Percentiles rank a stretch among this genome's conserved stretches.
Evolutionary conservation across 208 protist species (phyloP).

Genomic region (Giardia duodenalis): DNA sequence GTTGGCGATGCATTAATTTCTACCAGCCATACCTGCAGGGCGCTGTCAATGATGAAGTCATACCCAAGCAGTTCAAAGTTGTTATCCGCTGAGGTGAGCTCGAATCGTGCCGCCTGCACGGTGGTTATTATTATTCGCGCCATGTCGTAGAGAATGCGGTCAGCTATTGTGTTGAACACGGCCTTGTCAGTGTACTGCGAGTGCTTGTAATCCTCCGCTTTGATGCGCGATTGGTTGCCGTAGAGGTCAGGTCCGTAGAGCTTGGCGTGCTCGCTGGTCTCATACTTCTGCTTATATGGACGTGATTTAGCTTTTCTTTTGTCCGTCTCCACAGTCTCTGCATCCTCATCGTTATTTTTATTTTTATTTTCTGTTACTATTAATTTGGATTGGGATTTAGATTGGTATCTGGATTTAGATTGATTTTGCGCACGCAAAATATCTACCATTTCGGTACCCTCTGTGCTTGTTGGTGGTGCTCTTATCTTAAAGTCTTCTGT

Average conservation of each 20-base stretch:
- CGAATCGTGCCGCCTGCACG: not conserved
- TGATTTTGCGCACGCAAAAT: no score
- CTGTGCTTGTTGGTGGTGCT: not conserved
- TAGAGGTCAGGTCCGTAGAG: not conserved
- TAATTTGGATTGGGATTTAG: no score
- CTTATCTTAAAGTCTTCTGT: not conserved
- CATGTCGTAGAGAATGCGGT: constrained; percentile 33
- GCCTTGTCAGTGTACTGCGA: not conserved
- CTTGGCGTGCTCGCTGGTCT: not conserved
- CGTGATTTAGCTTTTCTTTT: no score
- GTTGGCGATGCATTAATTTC: constrained; percentile 45
- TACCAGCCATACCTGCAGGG: constrained; percentile 38
- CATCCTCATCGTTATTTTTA: no score
- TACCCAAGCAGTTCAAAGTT: constrained; percentile 43
- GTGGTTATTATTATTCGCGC: not conserved
- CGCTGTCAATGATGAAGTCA: constrained; percentile 45
- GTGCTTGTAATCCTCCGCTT: not conserved
- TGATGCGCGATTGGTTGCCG: not conserved
- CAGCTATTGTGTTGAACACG: constrained; percentile 23
- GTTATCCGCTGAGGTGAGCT: constrained; percentile 25
- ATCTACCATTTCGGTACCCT: no score
- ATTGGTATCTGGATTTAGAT: no score
- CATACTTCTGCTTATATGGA: not conserved
- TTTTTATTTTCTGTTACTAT: no score
- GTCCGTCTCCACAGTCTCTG: no score